Evolutionary conservation across 2,329 filamentous ascomycete genomes (phyloP).

Genomic region (Hymenoscyphus fraxineus): DNA sequence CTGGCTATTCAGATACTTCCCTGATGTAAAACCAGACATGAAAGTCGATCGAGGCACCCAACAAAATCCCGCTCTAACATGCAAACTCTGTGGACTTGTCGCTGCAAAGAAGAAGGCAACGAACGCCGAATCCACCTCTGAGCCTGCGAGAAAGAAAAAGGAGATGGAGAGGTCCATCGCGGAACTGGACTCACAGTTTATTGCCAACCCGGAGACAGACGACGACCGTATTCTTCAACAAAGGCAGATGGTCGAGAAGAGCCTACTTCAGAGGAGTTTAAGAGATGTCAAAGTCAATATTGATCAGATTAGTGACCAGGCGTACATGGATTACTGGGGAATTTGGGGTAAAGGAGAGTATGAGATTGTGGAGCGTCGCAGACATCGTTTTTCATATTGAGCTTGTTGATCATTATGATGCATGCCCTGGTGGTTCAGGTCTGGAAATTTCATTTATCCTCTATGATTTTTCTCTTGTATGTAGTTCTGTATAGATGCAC

Average conservation of each 20-base stretch:
- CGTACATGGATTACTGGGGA: conserved; percentile 27
- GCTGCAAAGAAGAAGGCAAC: conserved; percentile 18
- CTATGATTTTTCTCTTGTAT: no score
- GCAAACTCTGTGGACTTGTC: conserved; percentile 27
- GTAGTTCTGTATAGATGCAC: no score
- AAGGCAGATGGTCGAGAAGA: conserved; percentile 14
- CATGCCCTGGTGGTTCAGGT: no score
- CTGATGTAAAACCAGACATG: conserved; percentile 14
- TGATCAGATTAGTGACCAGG: conserved; percentile 19
- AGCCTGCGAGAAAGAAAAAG: conserved; percentile 14
- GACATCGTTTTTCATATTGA: neutral
- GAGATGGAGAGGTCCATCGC: conserved; percentile 22
- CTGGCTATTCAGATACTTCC: conserved; percentile 18
- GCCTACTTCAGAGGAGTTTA: conserved; percentile 13
- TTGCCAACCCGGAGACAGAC: conserved; percentile 11
- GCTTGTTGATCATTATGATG: neutral
- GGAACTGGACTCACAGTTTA: conserved; percentile 16
- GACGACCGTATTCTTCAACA: conserved; percentile 15
- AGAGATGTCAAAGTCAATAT: conserved; percentile 11
- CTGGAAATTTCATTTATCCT: no score
- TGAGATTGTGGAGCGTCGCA: neutral
- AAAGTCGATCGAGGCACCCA: conserved; percentile 21
- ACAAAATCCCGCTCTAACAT: conserved; percentile 12
- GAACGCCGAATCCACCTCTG: conserved; percentile 18
- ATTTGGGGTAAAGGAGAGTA: conserved; percentile 25